A percentile compares a stretch with the other conserved stretches of the same genome.
phyloP scores from a whole-genome alignment of 2,329 filamentous ascomycete species.

The Albifimbria verrucaria region DNA sequence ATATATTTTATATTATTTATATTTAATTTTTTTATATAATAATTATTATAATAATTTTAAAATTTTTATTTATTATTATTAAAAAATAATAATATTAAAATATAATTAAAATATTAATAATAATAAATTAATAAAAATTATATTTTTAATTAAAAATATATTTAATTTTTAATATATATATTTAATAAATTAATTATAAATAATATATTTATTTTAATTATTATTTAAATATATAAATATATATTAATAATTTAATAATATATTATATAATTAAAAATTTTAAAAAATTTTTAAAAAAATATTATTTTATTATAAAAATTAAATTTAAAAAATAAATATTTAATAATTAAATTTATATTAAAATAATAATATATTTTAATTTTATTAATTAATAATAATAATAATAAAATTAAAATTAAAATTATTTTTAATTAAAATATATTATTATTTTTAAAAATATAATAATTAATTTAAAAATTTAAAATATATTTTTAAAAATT shows the following conservation, averaged over 20 bases:
- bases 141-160: neutral
- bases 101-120: neutral
- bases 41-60: neutral
- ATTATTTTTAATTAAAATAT: neutral
- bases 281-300: neutral
- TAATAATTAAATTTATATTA: neutral
- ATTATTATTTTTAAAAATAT: conserved; percentile 2
- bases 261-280: neutral
- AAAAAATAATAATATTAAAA: neutral
- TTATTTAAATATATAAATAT: neutral
- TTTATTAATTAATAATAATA: neutral
- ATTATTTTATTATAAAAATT: neutral
- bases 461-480: neutral
- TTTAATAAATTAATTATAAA: neutral
- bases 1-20: conserved; percentile 1
- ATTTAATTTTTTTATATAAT: neutral
- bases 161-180: too few relatives aligned
- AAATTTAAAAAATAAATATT: neutral
- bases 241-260: neutral
- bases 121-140: neutral
- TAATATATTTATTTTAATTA: neutral
- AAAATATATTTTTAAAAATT: neutral
- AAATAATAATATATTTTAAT: neutral
- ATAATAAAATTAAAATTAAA: neutral
- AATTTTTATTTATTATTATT: neutral